Evolutionary conservation across 2,329 filamentous ascomycete species (phyloP).

Genomic region (Aureobasidium mangrovei): DNA sequence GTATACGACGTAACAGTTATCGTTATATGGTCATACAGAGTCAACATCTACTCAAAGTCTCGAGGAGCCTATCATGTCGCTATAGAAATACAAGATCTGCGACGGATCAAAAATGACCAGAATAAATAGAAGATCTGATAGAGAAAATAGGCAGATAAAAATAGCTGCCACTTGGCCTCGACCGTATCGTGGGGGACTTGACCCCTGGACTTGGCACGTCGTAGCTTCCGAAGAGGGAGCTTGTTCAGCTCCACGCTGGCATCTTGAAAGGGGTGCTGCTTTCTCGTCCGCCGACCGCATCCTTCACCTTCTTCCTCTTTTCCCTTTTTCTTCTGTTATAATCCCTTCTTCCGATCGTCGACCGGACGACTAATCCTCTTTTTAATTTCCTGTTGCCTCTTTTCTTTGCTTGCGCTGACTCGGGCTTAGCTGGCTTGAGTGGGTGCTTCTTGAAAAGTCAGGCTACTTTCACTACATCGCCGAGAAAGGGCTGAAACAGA

Average conservation of each 20-base stretch:
- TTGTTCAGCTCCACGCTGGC: conserved; percentile 13
- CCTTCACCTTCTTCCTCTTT: conserved; percentile 4
- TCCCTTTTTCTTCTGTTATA: not conserved
- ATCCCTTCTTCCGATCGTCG: conserved; percentile 8
- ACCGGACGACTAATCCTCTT: not conserved
- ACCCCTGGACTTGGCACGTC: conserved; percentile 3
- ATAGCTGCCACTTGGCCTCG: conserved; percentile 10
- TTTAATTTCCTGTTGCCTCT: conserved; percentile 4
- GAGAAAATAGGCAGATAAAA: not conserved
- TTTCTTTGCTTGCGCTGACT: not conserved
- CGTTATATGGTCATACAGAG: too few relatives aligned
- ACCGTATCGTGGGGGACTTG: not conserved
- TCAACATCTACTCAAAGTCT: too few relatives aligned
- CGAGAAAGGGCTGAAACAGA: not conserved
- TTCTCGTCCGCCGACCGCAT: not conserved
- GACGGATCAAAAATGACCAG: not conserved
- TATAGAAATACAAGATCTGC: too few relatives aligned
- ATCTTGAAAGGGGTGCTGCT: conserved; percentile 13
- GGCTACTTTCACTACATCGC: not conserved
- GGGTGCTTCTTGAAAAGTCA: conserved; percentile 8
- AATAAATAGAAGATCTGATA: conserved; percentile 2
- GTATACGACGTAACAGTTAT: too few relatives aligned
- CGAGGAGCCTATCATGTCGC: too few relatives aligned
- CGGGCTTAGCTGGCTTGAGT: conserved; percentile 6
- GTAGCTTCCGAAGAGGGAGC: conserved; percentile 2